Conservation (phyloP, 495 filamentous ascomycete species). For the Thermothielavioides terrestris region DNA sequence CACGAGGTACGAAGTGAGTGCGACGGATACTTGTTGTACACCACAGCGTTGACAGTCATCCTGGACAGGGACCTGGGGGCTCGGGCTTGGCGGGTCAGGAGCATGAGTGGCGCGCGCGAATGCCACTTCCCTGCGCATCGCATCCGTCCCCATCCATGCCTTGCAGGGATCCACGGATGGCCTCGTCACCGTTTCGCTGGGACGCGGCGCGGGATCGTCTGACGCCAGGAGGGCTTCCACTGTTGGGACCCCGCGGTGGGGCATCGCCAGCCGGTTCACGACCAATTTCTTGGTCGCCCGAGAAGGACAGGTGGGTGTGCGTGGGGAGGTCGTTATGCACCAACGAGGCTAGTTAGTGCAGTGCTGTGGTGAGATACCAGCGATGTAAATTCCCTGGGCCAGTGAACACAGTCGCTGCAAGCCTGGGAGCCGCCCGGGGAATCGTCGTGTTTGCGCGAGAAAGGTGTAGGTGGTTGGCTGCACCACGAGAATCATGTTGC, state of each 20-base stretch:
- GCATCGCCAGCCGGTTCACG: neutral
- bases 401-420: too few species aligned
- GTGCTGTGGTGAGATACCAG: neutral
- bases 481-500: conserved; percentile 3
- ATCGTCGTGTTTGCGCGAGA: neutral
- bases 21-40: too few species aligned
- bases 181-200: conserved; percentile 20
- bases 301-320: too few species aligned
- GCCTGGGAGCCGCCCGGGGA: too few species aligned
- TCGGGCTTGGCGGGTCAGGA: conserved; percentile 10
- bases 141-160: conserved; percentile 11
- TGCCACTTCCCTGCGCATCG: conserved; percentile 9
- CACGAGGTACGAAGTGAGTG: conserved; percentile 19
- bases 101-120: conserved; percentile 13
- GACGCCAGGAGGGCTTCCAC: neutral
- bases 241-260: neutral
- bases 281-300: too few species aligned
- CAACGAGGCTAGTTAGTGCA: too few species aligned
- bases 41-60: conserved; percentile 12
- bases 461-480: conserved; percentile 4
- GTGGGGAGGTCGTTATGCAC: too few species aligned
- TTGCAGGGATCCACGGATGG: conserved; percentile 16
- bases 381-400: too few species aligned
- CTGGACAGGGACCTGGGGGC: conserved; percentile 9
- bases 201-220: conserved; percentile 8